phyloP scores from a whole-genome alignment of 1,284 basidiomycete species.

The Malassezia pachydermatis region DNA sequence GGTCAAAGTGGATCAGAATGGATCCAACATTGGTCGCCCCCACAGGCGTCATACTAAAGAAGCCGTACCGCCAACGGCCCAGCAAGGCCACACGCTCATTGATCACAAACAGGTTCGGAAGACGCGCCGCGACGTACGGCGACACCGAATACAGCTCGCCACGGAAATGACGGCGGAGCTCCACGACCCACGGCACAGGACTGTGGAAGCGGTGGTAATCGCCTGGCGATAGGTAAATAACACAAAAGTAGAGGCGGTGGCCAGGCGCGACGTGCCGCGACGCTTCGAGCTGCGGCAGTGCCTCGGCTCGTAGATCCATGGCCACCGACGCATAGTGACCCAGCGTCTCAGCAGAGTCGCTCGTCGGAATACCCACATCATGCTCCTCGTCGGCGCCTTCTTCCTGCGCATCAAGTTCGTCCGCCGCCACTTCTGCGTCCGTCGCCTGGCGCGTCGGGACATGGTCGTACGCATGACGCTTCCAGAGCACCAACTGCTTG shows the following conservation, averaged over 20 bases:
- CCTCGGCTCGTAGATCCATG: slow-evolving; percentile 40
- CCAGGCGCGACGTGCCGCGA: slow-evolving; percentile 49
- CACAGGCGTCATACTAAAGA: slow-evolving; percentile 94
- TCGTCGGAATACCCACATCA: slow-evolving; percentile 42
- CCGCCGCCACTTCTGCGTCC: slow-evolving; percentile 17
- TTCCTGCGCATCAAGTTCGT: neutral
- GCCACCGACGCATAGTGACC: slow-evolving; percentile 44
- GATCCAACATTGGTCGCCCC: slow-evolving; percentile 96
- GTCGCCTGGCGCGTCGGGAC: slow-evolving; percentile 13
- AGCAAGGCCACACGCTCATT: slow-evolving; percentile 97
- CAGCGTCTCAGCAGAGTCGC: slow-evolving; percentile 44
- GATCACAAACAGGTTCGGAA: slow-evolving; percentile 87
- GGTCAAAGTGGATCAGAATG: slow-evolving; percentile 93
- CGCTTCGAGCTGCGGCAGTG: slow-evolving; percentile 36
- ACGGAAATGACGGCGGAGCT: slow-evolving; percentile 85
- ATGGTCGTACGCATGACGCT: neutral
- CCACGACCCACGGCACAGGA: slow-evolving; percentile 91
- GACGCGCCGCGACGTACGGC: slow-evolving; percentile 83
- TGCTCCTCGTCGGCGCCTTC: slow-evolving; percentile 23
- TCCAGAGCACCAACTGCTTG: slow-evolving; percentile 12
- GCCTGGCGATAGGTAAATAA: slow-evolving; percentile 94
- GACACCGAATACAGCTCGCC: slow-evolving; percentile 96
- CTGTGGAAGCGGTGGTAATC: slow-evolving; percentile 98
- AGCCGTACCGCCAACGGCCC: slow-evolving; percentile 86
- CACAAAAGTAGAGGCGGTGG: slow-evolving; percentile 78